Percentiles rank a stretch among this genome's conserved stretches.
Evolutionary conservation across 163 green algal species (phyloP).

Genomic region (Chloroidium sp.): DNA sequence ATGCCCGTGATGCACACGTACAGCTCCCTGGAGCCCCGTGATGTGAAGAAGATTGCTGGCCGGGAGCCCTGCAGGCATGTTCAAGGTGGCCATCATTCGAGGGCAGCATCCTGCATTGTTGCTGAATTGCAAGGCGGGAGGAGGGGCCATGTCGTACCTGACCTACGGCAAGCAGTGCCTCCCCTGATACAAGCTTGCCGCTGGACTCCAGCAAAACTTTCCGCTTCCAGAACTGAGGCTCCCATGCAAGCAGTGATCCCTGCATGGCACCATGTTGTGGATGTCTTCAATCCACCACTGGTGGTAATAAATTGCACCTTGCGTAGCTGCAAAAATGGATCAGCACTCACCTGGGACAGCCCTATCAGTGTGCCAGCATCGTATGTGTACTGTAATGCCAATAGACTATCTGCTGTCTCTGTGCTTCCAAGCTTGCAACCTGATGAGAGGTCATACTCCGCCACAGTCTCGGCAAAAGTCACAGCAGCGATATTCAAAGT

Average conservation of each 20-base stretch:
- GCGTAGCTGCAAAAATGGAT: background rate
- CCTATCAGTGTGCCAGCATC: conserved; percentile 44
- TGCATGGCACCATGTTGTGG: background rate
- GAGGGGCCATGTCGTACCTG: no score
- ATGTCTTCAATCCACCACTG: background rate
- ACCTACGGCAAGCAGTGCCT: background rate
- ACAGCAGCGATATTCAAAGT: no score
- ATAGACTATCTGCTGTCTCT: conserved; percentile 25
- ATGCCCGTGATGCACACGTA: background rate
- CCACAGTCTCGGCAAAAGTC: conserved; percentile 6
- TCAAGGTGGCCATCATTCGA: no score
- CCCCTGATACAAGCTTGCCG: background rate
- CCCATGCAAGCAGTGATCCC: background rate
- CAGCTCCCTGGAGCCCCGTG: background rate
- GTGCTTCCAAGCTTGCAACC: conserved; percentile 41
- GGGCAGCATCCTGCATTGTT: no score
- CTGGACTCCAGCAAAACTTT: background rate
- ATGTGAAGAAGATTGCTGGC: background rate
- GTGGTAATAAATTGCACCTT: no score
- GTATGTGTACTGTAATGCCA: conserved; percentile 41
- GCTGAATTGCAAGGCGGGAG: no score
- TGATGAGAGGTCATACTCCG: conserved; percentile 45
- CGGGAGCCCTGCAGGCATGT: background rate
- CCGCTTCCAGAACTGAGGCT: background rate
- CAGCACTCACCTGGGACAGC: conserved; percentile 28